Conservation (phyloP, 176 grass and related monocot species). For the Poa annua region DNA sequence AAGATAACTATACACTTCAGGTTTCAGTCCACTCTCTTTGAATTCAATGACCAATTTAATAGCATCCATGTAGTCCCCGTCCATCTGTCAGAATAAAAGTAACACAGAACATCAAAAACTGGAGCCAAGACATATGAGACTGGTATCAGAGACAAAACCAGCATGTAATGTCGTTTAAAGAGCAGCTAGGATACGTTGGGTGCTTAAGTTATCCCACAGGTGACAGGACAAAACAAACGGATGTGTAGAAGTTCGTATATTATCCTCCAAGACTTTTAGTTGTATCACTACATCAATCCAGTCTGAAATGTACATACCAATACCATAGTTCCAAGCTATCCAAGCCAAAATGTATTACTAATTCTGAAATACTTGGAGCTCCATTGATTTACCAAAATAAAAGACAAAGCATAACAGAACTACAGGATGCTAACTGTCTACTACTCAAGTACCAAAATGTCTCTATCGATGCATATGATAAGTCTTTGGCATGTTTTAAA, state of each 20-base stretch:
- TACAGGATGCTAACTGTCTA: background rate
- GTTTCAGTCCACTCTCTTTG: constrained; percentile 71
- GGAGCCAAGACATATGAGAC: background rate
- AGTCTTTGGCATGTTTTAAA: constrained; percentile 3
- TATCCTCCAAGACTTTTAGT: background rate
- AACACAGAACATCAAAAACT: constrained; percentile 22
- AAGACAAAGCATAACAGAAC: background rate
- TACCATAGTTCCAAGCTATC: constrained; percentile 18
- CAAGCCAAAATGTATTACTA: background rate
- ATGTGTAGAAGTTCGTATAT: background rate
- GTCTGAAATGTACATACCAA: background rate
- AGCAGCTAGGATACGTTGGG: constrained; percentile 16
- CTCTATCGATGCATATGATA: background rate
- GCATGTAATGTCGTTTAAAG: constrained; percentile 3
- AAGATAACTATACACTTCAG: constrained; percentile 91
- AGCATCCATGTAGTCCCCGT: constrained; percentile 74
- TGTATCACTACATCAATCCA: background rate
- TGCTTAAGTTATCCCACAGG: background rate
- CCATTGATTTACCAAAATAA: background rate
- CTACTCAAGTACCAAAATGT: constrained; percentile 36
- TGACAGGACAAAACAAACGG: background rate
- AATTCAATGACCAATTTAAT: constrained; percentile 83
- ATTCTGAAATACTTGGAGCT: constrained; percentile 3
- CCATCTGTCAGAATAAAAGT: constrained; percentile 60
- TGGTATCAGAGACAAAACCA: constrained; percentile 2